phyloP scores from a whole-genome alignment of 2,329 filamentous ascomycete species.

The Erysiphe pulchra region DNA sequence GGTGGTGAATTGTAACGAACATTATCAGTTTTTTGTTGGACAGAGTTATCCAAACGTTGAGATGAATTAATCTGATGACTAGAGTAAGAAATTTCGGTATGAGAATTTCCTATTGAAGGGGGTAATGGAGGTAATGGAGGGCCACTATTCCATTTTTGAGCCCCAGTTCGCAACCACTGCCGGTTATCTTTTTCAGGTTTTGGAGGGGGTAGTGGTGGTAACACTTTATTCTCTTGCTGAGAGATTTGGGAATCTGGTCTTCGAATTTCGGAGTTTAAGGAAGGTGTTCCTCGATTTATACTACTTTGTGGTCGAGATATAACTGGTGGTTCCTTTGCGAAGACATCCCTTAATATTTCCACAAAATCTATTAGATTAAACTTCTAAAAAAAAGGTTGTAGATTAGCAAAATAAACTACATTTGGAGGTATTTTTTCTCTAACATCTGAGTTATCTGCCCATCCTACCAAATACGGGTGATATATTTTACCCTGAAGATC shows the following conservation, averaged over 20 bases:
- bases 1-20: background rate
- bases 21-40: background rate
- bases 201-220: slow-evolving; percentile 13
- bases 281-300: slow-evolving; percentile 31
- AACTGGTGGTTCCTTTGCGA: slow-evolving; percentile 84
- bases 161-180: slow-evolving; percentile 3
- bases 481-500: slow-evolving; percentile 83
- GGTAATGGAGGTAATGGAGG: slow-evolving; percentile 14
- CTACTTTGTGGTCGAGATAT: slow-evolving; percentile 40
- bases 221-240: slow-evolving; percentile 8
- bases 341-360: slow-evolving; percentile 58
- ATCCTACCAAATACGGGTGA: slow-evolving; percentile 81
- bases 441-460: slow-evolving; percentile 77
- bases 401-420: slow-evolving; percentile 1
- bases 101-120: background rate
- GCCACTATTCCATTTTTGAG: slow-evolving; percentile 7
- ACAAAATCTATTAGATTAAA: slow-evolving; percentile 66
- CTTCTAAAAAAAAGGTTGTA: slow-evolving; percentile 24
- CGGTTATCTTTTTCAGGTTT: slow-evolving; percentile 8
- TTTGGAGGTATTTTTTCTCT: slow-evolving; percentile 15
- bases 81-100: slow-evolving; percentile 1
- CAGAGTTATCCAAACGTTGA: background rate
- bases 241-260: slow-evolving; percentile 17
- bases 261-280: slow-evolving; percentile 39
- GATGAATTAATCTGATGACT: background rate